Percentiles rank a stretch among this genome's conserved stretches.
Evolutionary conservation across 495 filamentous ascomycete genomes (phyloP).

Genomic region (Immersiella caudata): DNA sequence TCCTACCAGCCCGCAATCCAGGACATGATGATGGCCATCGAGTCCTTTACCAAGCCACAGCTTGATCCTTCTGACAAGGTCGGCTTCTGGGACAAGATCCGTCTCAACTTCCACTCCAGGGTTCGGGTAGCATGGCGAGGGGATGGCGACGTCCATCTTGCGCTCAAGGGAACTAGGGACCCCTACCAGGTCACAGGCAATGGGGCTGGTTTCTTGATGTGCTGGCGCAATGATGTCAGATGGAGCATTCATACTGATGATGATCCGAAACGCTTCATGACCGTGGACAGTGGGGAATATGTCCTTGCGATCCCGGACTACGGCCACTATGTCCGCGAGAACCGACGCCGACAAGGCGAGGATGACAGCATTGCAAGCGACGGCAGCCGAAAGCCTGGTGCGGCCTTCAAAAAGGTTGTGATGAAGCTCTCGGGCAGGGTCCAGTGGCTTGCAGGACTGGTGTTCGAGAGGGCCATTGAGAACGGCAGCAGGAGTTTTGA

Average conservation of each 20-base stretch:
- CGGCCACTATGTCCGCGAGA: slow-evolving; percentile 78
- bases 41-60: slow-evolving; percentile 94
- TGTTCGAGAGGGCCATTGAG: slow-evolving; percentile 81
- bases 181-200: slow-evolving; percentile 91
- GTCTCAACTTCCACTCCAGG: slow-evolving; percentile 92
- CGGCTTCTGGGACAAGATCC: slow-evolving; percentile 99
- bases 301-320: slow-evolving; percentile 93
- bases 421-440: slow-evolving; percentile 98
- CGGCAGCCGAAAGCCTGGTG: slow-evolving; percentile 68
- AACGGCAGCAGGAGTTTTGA: slow-evolving; percentile 72
- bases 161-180: slow-evolving; percentile 89
- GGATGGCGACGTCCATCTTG: slow-evolving; percentile 93
- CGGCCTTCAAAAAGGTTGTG: slow-evolving; percentile 92
- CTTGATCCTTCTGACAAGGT: slow-evolving; percentile 90
- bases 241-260: slow-evolving; percentile 81
- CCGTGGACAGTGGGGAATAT: slow-evolving; percentile 90
- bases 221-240: slow-evolving; percentile 88
- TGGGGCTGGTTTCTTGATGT: slow-evolving; percentile 95
- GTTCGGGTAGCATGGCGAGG: slow-evolving; percentile 87
- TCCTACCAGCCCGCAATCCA: slow-evolving; percentile 98
- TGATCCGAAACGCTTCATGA: slow-evolving; percentile 92
- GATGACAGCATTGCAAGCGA: slow-evolving; percentile 64
- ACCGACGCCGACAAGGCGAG: slow-evolving; percentile 59
- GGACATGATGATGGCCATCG: slow-evolving; percentile 99
- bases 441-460: slow-evolving; percentile 83